phyloP scores from a whole-genome alignment of 2,329 filamentous ascomycete species.

The Ceratocystis ficicola region DNA sequence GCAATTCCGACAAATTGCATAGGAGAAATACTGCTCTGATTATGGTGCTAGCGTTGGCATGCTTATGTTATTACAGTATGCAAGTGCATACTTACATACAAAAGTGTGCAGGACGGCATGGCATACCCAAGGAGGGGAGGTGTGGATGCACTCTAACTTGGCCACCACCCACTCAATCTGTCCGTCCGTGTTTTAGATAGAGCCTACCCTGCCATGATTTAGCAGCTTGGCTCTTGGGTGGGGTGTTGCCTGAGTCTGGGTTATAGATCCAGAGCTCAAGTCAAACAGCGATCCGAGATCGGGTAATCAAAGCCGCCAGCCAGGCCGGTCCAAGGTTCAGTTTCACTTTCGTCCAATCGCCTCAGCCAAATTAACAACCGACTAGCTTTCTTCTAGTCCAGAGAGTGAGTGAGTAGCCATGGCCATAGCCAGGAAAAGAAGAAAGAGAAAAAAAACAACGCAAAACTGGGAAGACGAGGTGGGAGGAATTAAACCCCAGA shows the following conservation, averaged over 20 bases:
- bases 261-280: not conserved
- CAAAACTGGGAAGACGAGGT: not conserved
- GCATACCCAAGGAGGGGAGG: not conserved
- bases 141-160: not conserved
- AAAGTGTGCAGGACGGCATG: not conserved
- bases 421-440: not conserved
- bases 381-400: not conserved
- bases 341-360: not conserved
- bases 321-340: not conserved
- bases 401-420: not conserved
- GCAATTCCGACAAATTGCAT: not conserved
- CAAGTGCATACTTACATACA: not conserved
- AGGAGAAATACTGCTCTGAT: not conserved
- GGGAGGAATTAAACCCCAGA: slow-evolving; percentile 9
- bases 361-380: not conserved
- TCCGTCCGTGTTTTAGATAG: too few species aligned
- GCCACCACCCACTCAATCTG: not conserved
- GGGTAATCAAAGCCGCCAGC: not conserved
- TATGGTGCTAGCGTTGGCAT: not conserved
- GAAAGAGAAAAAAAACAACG: not conserved
- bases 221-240: not conserved
- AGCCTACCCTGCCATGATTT: not conserved
- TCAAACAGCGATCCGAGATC: not conserved
- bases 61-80: not conserved
- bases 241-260: not conserved